These are phyloP conservation scores for Haplosporangium sp. DNA, from an alignment of 371 early-diverging fungal genomes.

Conservation along the genomic window DNA sequence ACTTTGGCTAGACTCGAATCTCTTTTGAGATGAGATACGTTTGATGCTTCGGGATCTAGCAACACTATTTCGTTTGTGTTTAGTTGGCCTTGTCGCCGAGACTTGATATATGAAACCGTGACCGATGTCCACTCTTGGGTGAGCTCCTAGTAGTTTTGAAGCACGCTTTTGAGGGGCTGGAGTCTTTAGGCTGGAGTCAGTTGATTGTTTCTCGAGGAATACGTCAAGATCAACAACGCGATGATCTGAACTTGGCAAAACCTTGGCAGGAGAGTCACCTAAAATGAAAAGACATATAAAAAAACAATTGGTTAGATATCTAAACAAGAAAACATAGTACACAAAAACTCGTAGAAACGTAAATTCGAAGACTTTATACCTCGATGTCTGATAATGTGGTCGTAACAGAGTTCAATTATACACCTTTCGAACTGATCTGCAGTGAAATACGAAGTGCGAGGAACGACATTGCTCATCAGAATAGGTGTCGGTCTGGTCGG, in stretches of 20 bases:
- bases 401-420: slow-evolving; percentile 3
- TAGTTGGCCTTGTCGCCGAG: not conserved
- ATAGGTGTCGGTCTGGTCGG: not conserved
- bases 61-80: not conserved
- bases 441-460: not conserved
- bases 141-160: not conserved
- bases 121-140: not conserved
- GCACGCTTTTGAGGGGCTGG: not conserved
- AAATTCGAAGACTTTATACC: not conserved
- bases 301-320: no score
- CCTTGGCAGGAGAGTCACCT: not conserved
- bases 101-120: not conserved
- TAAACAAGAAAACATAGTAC: no score
- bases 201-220: not conserved
- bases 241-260: not conserved
- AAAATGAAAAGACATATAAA: not conserved
- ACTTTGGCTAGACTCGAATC: not conserved
- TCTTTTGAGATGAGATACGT: not conserved
- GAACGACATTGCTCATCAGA: not conserved
- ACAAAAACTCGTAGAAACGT: not conserved
- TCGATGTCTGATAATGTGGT: slow-evolving; percentile 1
- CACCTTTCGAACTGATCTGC: slow-evolving; percentile 8
- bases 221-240: not conserved
- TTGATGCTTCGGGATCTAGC: not conserved
- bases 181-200: not conserved